phyloP scores from a whole-genome alignment of 192 early-diverging fungal genomes.

The Podila epigama region DNA sequence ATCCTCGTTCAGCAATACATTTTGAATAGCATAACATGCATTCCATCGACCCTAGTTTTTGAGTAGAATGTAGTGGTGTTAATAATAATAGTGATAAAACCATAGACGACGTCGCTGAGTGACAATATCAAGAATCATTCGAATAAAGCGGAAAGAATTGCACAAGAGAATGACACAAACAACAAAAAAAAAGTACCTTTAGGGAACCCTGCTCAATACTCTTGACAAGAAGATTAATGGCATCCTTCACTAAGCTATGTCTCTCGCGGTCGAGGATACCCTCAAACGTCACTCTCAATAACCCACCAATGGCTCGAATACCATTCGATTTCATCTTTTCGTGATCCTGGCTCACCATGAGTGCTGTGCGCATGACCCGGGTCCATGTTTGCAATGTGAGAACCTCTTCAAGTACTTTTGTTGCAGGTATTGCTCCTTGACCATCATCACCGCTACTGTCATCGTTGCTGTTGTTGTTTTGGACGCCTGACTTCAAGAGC shows the following conservation, averaged over 20 bases:
- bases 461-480: not conserved
- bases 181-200: conserved; percentile 47
- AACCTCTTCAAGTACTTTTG: conserved; percentile 50
- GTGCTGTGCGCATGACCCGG: conserved; percentile 53
- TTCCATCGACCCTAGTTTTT: conserved; percentile 74
- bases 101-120: too few relatives aligned
- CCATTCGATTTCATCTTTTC: conserved; percentile 81
- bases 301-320: conserved; percentile 73
- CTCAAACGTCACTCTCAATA: conserved; percentile 60
- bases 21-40: conserved; percentile 73
- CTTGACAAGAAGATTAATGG: conserved; percentile 57
- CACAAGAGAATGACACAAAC: not conserved
- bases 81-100: not conserved
- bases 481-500: conserved; percentile 27
- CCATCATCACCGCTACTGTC: conserved; percentile 16
- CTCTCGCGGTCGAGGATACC: conserved; percentile 54
- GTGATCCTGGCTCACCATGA: conserved; percentile 67
- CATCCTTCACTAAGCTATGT: conserved; percentile 55
- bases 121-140: too few relatives aligned
- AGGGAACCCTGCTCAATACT: conserved; percentile 68
- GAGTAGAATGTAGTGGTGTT: not conserved
- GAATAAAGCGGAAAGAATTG: too few relatives aligned
- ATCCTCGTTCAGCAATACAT: conserved; percentile 60
- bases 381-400: conserved; percentile 53
- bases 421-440: too few relatives aligned